These are phyloP conservation scores for Aspergillus quadricinctus DNA, from an alignment of 2,329 filamentous ascomycete species.

Conservation along the genomic window DNA sequence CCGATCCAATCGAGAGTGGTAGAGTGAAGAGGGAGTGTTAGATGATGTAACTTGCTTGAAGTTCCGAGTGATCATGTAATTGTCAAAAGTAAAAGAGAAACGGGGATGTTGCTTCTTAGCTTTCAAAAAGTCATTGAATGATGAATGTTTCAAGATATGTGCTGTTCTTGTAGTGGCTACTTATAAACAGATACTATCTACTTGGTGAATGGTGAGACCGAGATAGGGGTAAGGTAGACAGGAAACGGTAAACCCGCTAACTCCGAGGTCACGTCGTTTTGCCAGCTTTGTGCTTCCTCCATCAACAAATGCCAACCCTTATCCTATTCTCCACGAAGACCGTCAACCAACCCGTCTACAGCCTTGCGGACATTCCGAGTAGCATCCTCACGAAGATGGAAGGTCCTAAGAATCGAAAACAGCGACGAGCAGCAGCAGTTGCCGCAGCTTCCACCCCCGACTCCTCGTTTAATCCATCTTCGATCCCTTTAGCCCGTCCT, in stretches of 20 bases:
- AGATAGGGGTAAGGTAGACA: background rate
- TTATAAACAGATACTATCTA: too few relatives aligned
- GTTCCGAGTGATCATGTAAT: background rate
- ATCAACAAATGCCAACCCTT: constrained; percentile 2
- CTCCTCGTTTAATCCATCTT: constrained; percentile 25
- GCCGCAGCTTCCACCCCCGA: constrained; percentile 9
- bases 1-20: background rate
- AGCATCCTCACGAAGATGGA: constrained; percentile 17
- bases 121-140: background rate
- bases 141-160: background rate
- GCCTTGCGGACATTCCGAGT: background rate
- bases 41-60: background rate
- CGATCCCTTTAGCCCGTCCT: constrained; percentile 31
- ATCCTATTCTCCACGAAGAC: background rate
- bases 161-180: background rate
- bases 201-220: background rate
- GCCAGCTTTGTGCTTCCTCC: background rate
- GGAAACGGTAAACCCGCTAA: constrained; percentile 12
- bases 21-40: background rate
- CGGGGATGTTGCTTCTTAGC: background rate
- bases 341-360: background rate
- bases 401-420: constrained; percentile 35
- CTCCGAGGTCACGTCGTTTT: constrained; percentile 9
- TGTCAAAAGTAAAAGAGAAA: background rate
- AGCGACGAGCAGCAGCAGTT: constrained; percentile 35